Evolutionary conservation across 2,329 filamentous ascomycete species (phyloP).

Genomic region (Fonsecaea monophora): DNA sequence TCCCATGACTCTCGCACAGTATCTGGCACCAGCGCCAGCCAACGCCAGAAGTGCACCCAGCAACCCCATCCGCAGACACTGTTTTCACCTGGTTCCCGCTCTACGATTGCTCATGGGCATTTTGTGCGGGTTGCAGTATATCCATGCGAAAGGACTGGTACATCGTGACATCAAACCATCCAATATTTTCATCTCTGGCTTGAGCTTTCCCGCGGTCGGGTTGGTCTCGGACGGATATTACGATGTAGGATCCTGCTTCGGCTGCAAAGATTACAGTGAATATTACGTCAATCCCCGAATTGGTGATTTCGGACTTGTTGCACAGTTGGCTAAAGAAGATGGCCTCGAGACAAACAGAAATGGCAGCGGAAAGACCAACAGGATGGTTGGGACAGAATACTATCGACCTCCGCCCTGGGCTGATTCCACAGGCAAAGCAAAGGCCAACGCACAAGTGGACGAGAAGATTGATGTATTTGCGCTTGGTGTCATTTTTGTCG

Average conservation of each 20-base stretch:
- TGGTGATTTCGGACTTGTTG: slow-evolving; percentile 72
- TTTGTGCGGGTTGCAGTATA: slow-evolving; percentile 68
- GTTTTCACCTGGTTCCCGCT: slow-evolving; percentile 66
- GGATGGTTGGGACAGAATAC: slow-evolving; percentile 66
- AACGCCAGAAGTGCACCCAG: slow-evolving; percentile 28
- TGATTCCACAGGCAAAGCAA: slow-evolving; percentile 22
- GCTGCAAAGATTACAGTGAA: slow-evolving; percentile 36
- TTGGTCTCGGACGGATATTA: slow-evolving; percentile 56
- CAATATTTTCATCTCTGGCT: slow-evolving; percentile 69
- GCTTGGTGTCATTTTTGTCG: slow-evolving; percentile 57
- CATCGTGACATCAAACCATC: slow-evolving; percentile 73
- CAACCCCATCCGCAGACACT: slow-evolving; percentile 56
- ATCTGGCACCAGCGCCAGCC: slow-evolving; percentile 54
- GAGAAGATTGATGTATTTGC: slow-evolving; percentile 58
- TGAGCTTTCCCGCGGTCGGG: slow-evolving; percentile 45
- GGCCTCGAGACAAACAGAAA: not conserved
- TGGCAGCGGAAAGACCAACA: slow-evolving; percentile 39
- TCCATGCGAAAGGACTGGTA: slow-evolving; percentile 66
- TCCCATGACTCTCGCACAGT: slow-evolving; percentile 67
- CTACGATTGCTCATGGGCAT: slow-evolving; percentile 65
- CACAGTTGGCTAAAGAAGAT: slow-evolving; percentile 50
- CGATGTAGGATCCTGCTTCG: slow-evolving; percentile 35
- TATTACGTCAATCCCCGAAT: slow-evolving; percentile 65
- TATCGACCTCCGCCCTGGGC: slow-evolving; percentile 60
- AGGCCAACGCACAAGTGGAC: slow-evolving; percentile 43